A percentile compares a stretch with the other conserved stretches of the same genome.
These are phyloP conservation scores for Paecilomyces sp. DNA, from an alignment of 2,329 filamentous ascomycete genomes.

Conservation along the genomic window DNA sequence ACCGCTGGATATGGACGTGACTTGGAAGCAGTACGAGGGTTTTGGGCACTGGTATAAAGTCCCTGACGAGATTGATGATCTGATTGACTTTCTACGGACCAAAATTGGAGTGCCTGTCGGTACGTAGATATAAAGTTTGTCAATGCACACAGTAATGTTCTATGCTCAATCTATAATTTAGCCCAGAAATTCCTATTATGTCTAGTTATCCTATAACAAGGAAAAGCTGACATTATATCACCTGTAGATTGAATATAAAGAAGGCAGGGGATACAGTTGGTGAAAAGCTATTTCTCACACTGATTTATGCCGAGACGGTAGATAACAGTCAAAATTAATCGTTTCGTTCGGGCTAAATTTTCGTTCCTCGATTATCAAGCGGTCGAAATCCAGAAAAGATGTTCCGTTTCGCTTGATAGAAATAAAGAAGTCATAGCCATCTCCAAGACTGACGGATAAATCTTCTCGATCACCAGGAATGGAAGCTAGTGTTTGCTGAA, in stretches of 20 bases:
- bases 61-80: constrained; percentile 43
- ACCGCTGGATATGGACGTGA: constrained; percentile 3
- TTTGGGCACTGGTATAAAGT: constrained; percentile 45
- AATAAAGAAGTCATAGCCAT: neutral
- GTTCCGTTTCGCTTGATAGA: neutral
- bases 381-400: neutral
- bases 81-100: constrained; percentile 26
- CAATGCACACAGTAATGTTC: too few relatives aligned
- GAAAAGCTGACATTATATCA: too few relatives aligned
- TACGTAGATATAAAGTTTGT: neutral
- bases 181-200: too few relatives aligned
- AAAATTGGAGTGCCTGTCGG: constrained; percentile 9
- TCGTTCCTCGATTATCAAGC: neutral
- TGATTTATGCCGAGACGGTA: too few relatives aligned
- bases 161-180: too few relatives aligned
- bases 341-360: neutral
- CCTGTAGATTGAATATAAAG: too few relatives aligned
- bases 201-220: too few relatives aligned
- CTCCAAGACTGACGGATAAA: neutral
- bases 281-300: too few relatives aligned
- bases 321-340: neutral
- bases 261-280: too few relatives aligned
- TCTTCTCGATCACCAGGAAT: neutral
- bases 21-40: constrained; percentile 34
- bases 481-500: neutral